Base-by-base conservation (phyloP, 495 filamentous ascomycete species). In the Cercophora sp. region DNA sequence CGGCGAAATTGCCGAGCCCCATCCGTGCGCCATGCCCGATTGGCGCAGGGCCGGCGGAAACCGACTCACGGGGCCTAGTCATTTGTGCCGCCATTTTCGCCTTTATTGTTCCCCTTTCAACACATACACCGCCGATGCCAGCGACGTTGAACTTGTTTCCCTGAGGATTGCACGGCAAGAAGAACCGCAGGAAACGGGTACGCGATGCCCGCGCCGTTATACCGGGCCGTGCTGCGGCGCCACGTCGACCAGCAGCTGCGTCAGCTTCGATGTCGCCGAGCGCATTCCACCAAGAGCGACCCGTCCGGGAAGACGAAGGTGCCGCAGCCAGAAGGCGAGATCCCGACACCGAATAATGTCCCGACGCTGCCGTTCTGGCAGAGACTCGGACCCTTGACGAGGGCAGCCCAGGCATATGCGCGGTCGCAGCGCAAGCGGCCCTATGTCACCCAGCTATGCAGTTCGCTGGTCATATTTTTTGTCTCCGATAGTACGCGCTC, bases 381-480 rank as follows among this genome's bases (percentile, higher is more conserved):
- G 56, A 62, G 78, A 8, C 71, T 82, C 1, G 79, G 82, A 0
- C 79, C 80, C 3, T 54, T 87, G 27, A 78, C 80, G 19, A 70
- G 81, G 50, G 72, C 80, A 1, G 81, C 91, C 47, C 71, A 80
- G 56, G 83, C 83, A 6, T 96, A 93, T 60, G 83, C 79, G 10
- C 77, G 85, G 23, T 77, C 79, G 11, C 88, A 93, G 67, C 72
- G 77, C 27, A 78, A 77, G 40, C 66, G 85, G 51, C 91, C 91
- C 5, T 89, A 86, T 62, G 66, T 76, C 8, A 95, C 89, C 3
- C 91, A 96, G 71, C 62, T 95, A 54, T 71, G 72, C 54, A 89
- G 81, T 56, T 80, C 86, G 36, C 67, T 96, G 26, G 73, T 88
- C 11, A 86, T 96, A 43, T 96, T 91, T 64, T 72, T 87, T 13